These are phyloP conservation scores for Coemansia sp. DNA, from an alignment of 192 early-diverging fungal genomes.

Conservation along the genomic window DNA sequence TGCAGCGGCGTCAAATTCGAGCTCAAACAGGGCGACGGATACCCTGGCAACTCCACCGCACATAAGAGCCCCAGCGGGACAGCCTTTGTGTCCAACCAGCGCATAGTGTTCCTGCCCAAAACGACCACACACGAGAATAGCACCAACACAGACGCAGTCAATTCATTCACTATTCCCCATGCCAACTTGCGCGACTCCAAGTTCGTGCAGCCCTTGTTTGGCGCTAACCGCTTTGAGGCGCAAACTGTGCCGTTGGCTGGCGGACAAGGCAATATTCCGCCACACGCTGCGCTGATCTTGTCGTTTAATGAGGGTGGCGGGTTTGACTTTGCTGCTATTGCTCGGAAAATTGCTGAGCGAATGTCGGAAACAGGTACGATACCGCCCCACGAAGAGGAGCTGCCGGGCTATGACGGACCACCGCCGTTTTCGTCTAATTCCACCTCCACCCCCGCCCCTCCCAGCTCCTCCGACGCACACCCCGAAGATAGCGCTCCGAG, in stretches of 20 bases:
- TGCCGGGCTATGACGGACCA: slow-evolving; percentile 39
- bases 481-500: slow-evolving; percentile 4
- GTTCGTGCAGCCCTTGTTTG: slow-evolving; percentile 44
- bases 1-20: slow-evolving; percentile 51
- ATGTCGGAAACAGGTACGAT: slow-evolving; percentile 34
- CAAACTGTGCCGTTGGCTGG: slow-evolving; percentile 17
- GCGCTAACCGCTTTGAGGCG: slow-evolving; percentile 41
- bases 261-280: slow-evolving; percentile 1
- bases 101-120: slow-evolving; percentile 36
- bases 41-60: slow-evolving; percentile 28
- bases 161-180: slow-evolving; percentile 43
- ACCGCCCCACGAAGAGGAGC: slow-evolving; percentile 39
- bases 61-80: slow-evolving; percentile 29
- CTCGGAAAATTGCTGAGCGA: slow-evolving; percentile 35
- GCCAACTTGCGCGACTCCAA: slow-evolving; percentile 17
- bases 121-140: slow-evolving; percentile 31
- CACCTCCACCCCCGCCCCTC: not conserved
- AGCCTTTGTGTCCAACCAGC: slow-evolving; percentile 49
- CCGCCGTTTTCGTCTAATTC: not conserved
- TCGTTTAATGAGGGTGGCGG: slow-evolving; percentile 50
- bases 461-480: not conserved
- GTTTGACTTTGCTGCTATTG: slow-evolving; percentile 44
- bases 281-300: slow-evolving; percentile 15
- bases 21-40: slow-evolving; percentile 35
- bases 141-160: slow-evolving; percentile 6